These are phyloP conservation scores for Cyathus striatus DNA, from an alignment of 768 basidiomycete species.

Conservation along the genomic window DNA sequence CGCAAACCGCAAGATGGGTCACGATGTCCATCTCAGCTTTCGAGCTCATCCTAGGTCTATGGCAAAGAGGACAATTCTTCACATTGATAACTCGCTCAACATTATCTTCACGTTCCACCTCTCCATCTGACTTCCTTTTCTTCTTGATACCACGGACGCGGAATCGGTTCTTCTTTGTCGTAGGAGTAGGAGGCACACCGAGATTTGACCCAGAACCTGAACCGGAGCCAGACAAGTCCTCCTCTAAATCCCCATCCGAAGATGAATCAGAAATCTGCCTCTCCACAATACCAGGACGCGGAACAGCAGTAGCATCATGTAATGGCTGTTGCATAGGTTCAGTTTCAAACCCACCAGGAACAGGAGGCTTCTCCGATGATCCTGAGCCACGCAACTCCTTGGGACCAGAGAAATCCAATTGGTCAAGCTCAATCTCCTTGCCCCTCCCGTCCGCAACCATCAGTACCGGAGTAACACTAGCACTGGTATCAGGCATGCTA, in stretches of 20 bases:
- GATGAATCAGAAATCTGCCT: slow-evolving; percentile 8
- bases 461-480: slow-evolving; percentile 48
- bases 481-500: slow-evolving; percentile 41
- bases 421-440: slow-evolving; percentile 42
- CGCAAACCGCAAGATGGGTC: slow-evolving; percentile 95
- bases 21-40: slow-evolving; percentile 94
- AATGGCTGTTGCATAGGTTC: slow-evolving; percentile 46
- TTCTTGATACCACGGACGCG: neutral
- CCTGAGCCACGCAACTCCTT: slow-evolving; percentile 22
- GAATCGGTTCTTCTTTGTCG: slow-evolving; percentile 11
- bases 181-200: slow-evolving; percentile 1
- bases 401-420: slow-evolving; percentile 61
- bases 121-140: slow-evolving; percentile 7
- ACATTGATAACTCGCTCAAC: slow-evolving; percentile 92
- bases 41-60: slow-evolving; percentile 75
- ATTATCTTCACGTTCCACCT: slow-evolving; percentile 23
- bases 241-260: slow-evolving; percentile 14
- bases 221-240: neutral
- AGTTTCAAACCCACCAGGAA: slow-evolving; percentile 25
- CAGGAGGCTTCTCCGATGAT: slow-evolving; percentile 6
- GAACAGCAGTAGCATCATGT: slow-evolving; percentile 17
- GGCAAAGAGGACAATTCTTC: slow-evolving; percentile 91
- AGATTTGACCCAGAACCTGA: neutral
- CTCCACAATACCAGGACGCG: neutral
- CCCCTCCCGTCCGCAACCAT: slow-evolving; percentile 32